These are phyloP conservation scores for Tilletia horrida DNA, from an alignment of 1,284 basidiomycete genomes.

Conservation along the genomic window DNA sequence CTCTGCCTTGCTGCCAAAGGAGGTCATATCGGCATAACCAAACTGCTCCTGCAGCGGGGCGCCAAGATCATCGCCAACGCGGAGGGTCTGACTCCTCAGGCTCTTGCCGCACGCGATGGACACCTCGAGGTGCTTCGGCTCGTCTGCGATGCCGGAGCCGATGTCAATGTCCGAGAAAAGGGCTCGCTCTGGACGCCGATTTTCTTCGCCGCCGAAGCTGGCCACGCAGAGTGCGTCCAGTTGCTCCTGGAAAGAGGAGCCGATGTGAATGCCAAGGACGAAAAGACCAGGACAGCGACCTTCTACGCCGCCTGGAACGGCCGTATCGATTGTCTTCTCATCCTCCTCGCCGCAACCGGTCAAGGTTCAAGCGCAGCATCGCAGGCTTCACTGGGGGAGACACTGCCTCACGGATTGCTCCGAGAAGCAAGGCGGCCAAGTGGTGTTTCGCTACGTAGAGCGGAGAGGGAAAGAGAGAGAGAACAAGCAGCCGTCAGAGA, in stretches of 20 bases:
- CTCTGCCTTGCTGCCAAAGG: conserved; percentile 85
- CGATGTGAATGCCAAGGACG: conserved; percentile 73
- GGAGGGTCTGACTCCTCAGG: conserved; percentile 92
- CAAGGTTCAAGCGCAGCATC: conserved; percentile 33
- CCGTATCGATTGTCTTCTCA: conserved; percentile 65
- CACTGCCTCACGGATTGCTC: conserved; percentile 52
- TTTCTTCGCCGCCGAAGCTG: conserved; percentile 89
- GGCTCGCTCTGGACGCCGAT: conserved; percentile 95
- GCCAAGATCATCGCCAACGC: conserved; percentile 79
- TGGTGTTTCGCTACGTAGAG: conserved; percentile 1
- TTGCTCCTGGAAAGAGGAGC: conserved; percentile 76
- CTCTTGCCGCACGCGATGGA: conserved; percentile 95
- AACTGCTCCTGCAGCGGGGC: conserved; percentile 71
- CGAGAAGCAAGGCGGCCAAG: not conserved
- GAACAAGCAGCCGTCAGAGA: conserved; percentile 6
- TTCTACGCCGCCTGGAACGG: conserved; percentile 99
- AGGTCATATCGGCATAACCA: conserved; percentile 80
- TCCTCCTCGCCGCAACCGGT: conserved; percentile 53
- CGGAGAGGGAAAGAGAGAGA: conserved; percentile 3
- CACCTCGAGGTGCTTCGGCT: conserved; percentile 77
- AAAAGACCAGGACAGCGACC: conserved; percentile 77
- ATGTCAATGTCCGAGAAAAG: conserved; percentile 74
- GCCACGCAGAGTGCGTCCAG: conserved; percentile 72
- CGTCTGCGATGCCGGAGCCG: conserved; percentile 62
- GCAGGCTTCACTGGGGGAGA: conserved; percentile 16